Percentiles rank a stretch among this genome's conserved stretches.
Evolutionary conservation across 73 alveolate genomes (phyloP).

Genomic region (Tetrahymena borealis): DNA sequence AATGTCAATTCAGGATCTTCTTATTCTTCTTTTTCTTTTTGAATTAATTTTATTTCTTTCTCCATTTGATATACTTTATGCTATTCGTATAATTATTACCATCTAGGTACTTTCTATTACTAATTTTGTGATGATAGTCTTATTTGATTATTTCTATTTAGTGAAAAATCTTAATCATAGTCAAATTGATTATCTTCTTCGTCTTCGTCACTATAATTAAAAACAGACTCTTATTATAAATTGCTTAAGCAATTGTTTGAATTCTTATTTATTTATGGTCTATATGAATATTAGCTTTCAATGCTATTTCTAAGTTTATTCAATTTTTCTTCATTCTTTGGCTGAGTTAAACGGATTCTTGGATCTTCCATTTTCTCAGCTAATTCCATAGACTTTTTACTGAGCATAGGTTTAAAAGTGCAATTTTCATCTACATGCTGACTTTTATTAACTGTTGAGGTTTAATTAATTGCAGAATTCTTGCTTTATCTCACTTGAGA

Average conservation of each 20-base stretch:
- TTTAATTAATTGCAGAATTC: background rate
- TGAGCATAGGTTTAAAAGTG: slow-evolving; percentile 35
- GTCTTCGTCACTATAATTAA: background rate
- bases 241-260: background rate
- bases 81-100: background rate
- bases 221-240: background rate
- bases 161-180: background rate
- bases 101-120: background rate
- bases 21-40: background rate
- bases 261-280: background rate
- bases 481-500: background rate
- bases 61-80: background rate
- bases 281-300: background rate
- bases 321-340: slow-evolving; percentile 1
- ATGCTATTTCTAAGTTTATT: background rate
- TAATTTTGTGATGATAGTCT: background rate
- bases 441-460: background rate
- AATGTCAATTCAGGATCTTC: background rate
- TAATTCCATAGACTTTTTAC: slow-evolving; percentile 16
- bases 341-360: slow-evolving; percentile 13
- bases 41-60: background rate
- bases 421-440: background rate
- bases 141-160: too few species aligned
- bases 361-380: slow-evolving; percentile 35
- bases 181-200: background rate